These are phyloP conservation scores for Gracilaria vermiculophylla DNA, from an alignment of 23 red algal species.

Conservation along the genomic window DNA sequence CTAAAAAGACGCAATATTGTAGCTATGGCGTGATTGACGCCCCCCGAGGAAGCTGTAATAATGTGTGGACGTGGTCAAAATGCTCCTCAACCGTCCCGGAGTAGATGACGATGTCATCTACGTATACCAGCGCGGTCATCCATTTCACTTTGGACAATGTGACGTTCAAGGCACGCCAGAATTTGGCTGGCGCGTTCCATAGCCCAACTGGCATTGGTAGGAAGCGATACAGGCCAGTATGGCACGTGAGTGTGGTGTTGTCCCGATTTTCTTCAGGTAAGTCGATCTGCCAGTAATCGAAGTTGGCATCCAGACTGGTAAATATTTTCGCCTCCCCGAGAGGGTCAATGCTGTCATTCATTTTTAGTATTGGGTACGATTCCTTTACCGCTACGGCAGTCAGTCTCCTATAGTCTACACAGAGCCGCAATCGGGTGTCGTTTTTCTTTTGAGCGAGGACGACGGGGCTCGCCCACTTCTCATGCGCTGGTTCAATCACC, in stretches of 20 bases:
- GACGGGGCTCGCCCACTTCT: not conserved
- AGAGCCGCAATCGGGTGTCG: not conserved
- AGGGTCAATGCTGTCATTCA: slow-evolving; percentile 45
- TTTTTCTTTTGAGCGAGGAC: not conserved
- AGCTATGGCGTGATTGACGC: not conserved
- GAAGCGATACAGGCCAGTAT: slow-evolving; percentile 1
- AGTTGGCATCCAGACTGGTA: slow-evolving; percentile 21
- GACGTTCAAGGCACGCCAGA: slow-evolving; percentile 13
- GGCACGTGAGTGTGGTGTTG: not conserved
- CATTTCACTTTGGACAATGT: slow-evolving; percentile 1
- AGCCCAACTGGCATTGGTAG: slow-evolving; percentile 12
- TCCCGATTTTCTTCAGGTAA: not conserved
- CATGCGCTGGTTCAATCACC: slow-evolving; percentile 1
- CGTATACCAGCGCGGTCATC: not conserved
- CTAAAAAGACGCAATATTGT: not conserved
- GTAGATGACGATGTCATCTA: slow-evolving; percentile 35
- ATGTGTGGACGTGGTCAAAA: not conserved
- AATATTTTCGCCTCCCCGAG: slow-evolving; percentile 1
- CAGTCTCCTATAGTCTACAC: slow-evolving; percentile 2
- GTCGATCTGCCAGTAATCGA: slow-evolving; percentile 8
- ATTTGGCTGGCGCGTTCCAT: slow-evolving; percentile 11
- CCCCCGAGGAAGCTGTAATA: not conserved
- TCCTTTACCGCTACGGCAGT: slow-evolving; percentile 5
- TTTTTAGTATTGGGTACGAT: slow-evolving; percentile 4
- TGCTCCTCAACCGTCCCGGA: not conserved